These are phyloP conservation scores for Garcia nutans DNA, from an alignment of 345 rosid genomes.

Conservation along the genomic window DNA sequence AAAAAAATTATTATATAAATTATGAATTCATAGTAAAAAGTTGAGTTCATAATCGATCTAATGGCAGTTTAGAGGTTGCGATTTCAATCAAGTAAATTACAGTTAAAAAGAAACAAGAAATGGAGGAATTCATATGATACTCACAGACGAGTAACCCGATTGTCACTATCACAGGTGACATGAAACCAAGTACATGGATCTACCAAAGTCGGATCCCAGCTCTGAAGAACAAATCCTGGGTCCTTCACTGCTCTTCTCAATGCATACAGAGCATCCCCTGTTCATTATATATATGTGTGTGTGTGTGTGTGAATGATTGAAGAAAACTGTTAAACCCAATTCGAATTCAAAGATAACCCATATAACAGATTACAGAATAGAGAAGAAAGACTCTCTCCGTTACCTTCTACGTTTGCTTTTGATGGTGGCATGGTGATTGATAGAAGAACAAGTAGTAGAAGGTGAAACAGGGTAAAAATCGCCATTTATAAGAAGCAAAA, in stretches of 20 bases:
- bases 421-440: constrained; percentile 21
- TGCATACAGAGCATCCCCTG: constrained; percentile 71
- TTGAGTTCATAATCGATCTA: no score
- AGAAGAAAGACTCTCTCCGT: background rate
- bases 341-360: no score
- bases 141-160: constrained; percentile 68
- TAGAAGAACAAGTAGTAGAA: constrained; percentile 24
- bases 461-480: constrained; percentile 20
- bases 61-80: no score
- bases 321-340: no score
- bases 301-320: background rate
- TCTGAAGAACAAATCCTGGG: constrained; percentile 59
- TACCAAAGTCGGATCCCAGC: constrained; percentile 79
- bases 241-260: constrained; percentile 63
- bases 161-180: constrained; percentile 59
- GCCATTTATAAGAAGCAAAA: constrained; percentile 30
- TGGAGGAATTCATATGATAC: background rate
- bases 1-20: no score
- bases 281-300: no score
- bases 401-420: constrained; percentile 57
- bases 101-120: background rate
- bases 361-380: background rate
- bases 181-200: constrained; percentile 88
- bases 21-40: no score
- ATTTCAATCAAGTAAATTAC: no score